phyloP scores from a whole-genome alignment of 2,329 filamentous ascomycete species.

The Ascochyta koolunga region DNA sequence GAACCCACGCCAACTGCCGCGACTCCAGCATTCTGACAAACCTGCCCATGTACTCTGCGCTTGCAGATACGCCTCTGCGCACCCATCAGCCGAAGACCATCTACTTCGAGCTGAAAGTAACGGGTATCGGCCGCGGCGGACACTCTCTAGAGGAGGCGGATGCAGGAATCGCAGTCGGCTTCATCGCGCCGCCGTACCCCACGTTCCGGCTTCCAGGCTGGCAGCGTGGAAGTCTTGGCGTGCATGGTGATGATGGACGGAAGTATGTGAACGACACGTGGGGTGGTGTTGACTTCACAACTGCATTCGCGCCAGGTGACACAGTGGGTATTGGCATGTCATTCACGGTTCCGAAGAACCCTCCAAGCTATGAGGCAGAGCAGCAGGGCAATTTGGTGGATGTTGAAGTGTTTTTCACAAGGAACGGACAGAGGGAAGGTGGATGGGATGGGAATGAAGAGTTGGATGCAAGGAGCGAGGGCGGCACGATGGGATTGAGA shows the following conservation, averaged over 20 bases:
- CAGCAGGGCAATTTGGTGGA: slow-evolving; percentile 46
- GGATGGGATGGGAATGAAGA: slow-evolving; percentile 79
- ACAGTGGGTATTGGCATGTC: slow-evolving; percentile 75
- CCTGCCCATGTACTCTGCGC: slow-evolving; percentile 70
- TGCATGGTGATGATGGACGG: slow-evolving; percentile 82
- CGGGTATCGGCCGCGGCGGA: slow-evolving; percentile 48
- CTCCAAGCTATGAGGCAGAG: slow-evolving; percentile 42
- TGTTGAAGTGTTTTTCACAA: slow-evolving; percentile 72
- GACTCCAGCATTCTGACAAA: slow-evolving; percentile 72
- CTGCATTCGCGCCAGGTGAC: slow-evolving; percentile 67
- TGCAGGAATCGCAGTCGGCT: slow-evolving; percentile 71
- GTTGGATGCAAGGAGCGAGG: slow-evolving; percentile 68
- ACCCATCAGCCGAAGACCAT: slow-evolving; percentile 60
- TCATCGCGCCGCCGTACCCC: slow-evolving; percentile 75
- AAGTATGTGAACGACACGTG: slow-evolving; percentile 76
- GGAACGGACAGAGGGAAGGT: slow-evolving; percentile 65
- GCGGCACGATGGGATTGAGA: slow-evolving; percentile 68
- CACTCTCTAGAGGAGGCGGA: slow-evolving; percentile 48
- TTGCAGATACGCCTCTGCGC: slow-evolving; percentile 63
- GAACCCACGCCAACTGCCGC: slow-evolving; percentile 50
- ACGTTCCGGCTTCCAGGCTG: slow-evolving; percentile 79
- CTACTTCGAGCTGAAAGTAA: slow-evolving; percentile 75
- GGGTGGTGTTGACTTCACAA: slow-evolving; percentile 73
- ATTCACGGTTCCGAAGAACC: slow-evolving; percentile 53
- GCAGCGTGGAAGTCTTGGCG: slow-evolving; percentile 75